Base-by-base conservation (phyloP, 2,329 filamentous ascomycete genomes). In the Mycogone perniciosa region DNA sequence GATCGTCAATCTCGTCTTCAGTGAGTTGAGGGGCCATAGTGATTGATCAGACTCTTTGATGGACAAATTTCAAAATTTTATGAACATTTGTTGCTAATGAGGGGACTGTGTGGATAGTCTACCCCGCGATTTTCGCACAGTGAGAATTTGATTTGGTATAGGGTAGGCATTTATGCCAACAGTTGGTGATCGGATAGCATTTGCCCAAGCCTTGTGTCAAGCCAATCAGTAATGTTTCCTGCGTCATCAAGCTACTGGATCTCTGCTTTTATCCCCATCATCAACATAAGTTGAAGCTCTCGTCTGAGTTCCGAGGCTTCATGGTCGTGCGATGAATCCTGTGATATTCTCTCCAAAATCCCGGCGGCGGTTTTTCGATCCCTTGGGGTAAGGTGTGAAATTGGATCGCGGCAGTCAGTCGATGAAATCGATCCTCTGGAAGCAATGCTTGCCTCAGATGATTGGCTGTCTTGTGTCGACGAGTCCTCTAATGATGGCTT, bases 1-100 rank as follows among this genome's bases (percentile, higher is more conserved):
- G 79, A 70, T 97, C 92, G 67, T 96, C 91, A 62, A 95, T 85
- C 67, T 90, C 82, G 48, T 96, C 91, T 65, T 87, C 84, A 45
- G 80, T 80, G 44, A 92, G 73, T 54, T 74, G 72, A 26, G 75
- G 75, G 30, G 75, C 71, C 70, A 79, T 78, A 50, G 38, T 51
- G 43, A 44, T 43, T 20, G 43, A 40, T 44, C 27, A 42, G 34
- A 46, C 27, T 49, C 37, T 46, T 44, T 45, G 27, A 43, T 47
- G 45, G 37, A 34, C 44, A 44, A 38, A 34, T 40, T 35, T 57
- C 57, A 63, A 67, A 67, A 59, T 60, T 62, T 66, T 66, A 55
- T 60, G 53, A 59, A 49, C 34, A 35, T 47, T 55, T 33, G 27
- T 56, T 27, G 40, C 27, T 34, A n/a, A 51, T 65, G 68, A 70